Evolutionary conservation across 2,329 filamentous ascomycete species (phyloP).

Genomic region (Fusarium sororula): DNA sequence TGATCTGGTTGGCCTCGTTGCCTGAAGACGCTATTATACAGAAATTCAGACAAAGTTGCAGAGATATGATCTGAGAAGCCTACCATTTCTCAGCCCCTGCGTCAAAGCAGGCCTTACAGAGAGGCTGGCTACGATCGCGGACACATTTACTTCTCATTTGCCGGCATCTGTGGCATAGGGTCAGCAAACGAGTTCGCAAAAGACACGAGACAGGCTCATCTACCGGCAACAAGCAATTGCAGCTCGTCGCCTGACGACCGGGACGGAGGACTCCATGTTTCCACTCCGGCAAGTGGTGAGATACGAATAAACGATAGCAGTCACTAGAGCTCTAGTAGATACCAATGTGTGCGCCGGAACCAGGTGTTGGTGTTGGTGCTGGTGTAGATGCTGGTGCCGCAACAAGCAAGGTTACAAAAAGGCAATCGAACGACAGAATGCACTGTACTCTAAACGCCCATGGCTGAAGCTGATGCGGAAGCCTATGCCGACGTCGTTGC

Average conservation of each 20-base stretch:
- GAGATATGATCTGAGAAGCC: conserved; percentile 22
- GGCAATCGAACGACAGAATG: background rate
- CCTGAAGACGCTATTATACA: conserved; percentile 57
- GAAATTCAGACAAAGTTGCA: background rate
- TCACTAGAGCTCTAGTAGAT: background rate
- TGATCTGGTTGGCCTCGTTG: conserved; percentile 62
- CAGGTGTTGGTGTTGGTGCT: background rate
- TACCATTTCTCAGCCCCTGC: conserved; percentile 63
- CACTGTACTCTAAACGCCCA: background rate
- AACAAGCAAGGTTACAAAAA: background rate
- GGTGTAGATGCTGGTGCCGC: background rate
- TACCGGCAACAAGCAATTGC: conserved; percentile 64
- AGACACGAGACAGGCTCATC: conserved; percentile 23
- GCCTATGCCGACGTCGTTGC: background rate
- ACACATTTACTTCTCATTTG: conserved; percentile 66
- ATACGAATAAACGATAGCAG: background rate
- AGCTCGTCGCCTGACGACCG: conserved; percentile 58
- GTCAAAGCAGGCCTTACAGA: conserved; percentile 62
- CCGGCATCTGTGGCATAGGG: conserved; percentile 55
- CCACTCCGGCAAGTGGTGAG: conserved; percentile 10
- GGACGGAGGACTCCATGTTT: conserved; percentile 13
- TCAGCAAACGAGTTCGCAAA: background rate
- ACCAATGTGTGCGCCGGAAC: background rate
- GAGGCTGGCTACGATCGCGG: conserved; percentile 58
- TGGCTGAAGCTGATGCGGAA: background rate